Base-by-base conservation (phyloP, 2,329 filamentous ascomycete species). In the Sclerotiophoma versabilis region DNA sequence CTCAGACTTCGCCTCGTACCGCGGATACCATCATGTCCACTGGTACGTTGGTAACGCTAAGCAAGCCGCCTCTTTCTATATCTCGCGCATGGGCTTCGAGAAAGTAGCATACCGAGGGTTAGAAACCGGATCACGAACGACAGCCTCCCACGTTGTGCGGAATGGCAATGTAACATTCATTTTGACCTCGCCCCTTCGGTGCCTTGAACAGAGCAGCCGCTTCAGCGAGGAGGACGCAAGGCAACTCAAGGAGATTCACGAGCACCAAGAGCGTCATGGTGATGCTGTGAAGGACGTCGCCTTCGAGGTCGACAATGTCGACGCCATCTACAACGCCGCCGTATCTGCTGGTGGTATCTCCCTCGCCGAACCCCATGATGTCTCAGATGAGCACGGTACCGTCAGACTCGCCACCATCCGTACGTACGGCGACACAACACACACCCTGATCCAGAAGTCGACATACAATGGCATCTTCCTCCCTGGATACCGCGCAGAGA, bases 21-120 rank as follows among this genome's bases (percentile, higher is more conserved):
- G 86, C 57, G 92, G 91, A 71, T 97, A 96, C 75, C 91, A 96
- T 77, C 91, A 96, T 76, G 85, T 96, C 51, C 93, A 92, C 64
- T 97, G 93, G 93, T 96, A 92, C 80, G 93, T 97, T 25, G 92
- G 93, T 72, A 98, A 98, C 73, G 93, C 93, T 66, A 97, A 97
- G 79, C 93, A 97, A 80, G 91, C 92, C 2, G 93, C 93, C 32
- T 84, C 89, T 12, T 97, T 91, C 79, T 97, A 96, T 79, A 88
- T 89, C 64, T 88, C 86, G 10, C 89, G 92, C 63, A 92, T 97
- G 80, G 93, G 92, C 50, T 96, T 97, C 80, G 81, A 85, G 68
- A 85, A 85, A 17, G 77, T 96, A 52, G 93, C 93, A 58, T 96
- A 96, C 76, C 84, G 84, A 33, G 93, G 93, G 5, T 86, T 97